Conservation (phyloP, 2,329 filamentous ascomycete genomes). For the Neoascochyta sp. region DNA sequence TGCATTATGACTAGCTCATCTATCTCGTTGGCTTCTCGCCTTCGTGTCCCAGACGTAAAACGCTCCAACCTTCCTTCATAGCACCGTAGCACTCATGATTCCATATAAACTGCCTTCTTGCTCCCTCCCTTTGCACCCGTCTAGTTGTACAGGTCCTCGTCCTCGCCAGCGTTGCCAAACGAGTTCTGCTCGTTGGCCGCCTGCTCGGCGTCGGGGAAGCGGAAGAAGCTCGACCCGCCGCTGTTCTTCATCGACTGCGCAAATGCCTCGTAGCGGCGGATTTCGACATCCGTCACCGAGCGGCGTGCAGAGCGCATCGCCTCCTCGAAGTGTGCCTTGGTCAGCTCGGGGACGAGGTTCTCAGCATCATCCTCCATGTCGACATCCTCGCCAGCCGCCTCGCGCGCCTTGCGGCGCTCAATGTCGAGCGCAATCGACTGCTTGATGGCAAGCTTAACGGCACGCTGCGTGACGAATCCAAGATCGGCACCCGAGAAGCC, state of each 20-base stretch:
- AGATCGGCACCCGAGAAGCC: constrained; percentile 99
- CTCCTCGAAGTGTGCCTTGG: constrained; percentile 96
- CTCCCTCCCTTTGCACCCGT: constrained; percentile 12
- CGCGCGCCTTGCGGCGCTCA: constrained; percentile 82
- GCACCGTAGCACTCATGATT: constrained; percentile 14
- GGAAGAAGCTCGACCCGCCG: constrained; percentile 94
- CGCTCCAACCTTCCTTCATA: constrained; percentile 9
- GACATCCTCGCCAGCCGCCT: constrained; percentile 67
- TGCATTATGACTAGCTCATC: too few species aligned
- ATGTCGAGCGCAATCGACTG: constrained; percentile 88
- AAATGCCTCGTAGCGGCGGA: constrained; percentile 96
- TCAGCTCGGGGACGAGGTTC: constrained; percentile 93
- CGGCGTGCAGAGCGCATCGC: constrained; percentile 92
- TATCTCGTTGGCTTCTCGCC: too few species aligned
- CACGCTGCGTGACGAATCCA: constrained; percentile 97
- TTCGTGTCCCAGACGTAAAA: constrained; percentile 13
- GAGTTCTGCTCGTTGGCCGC: constrained; percentile 46
- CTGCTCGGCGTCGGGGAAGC: constrained; percentile 66
- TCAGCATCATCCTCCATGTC: constrained; percentile 74
- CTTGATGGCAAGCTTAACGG: constrained; percentile 99
- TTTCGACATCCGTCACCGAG: constrained; percentile 95
- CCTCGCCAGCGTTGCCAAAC: constrained; percentile 84
- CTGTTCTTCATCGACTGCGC: constrained; percentile 99
- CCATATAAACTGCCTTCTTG: constrained; percentile 17
- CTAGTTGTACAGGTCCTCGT: constrained; percentile 97